phyloP scores from a whole-genome alignment of 2,329 filamentous ascomycete genomes.

The Aureobasidium sp. region DNA sequence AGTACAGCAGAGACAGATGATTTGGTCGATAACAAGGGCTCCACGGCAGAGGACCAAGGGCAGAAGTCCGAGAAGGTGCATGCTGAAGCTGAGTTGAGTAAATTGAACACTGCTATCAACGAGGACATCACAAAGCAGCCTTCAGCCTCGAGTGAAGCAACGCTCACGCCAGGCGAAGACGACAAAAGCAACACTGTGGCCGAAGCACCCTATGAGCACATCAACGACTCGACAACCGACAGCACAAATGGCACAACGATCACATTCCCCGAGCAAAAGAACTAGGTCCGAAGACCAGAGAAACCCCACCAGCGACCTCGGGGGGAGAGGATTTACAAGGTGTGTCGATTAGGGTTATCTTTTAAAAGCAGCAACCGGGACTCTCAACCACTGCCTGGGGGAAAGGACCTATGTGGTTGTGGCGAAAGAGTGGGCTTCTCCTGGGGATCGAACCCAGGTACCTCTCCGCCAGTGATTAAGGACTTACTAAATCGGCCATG shows the following conservation, averaged over 20 bases:
- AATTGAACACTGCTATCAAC: not conserved
- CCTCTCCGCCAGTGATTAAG: not conserved
- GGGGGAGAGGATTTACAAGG: not conserved
- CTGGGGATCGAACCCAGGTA: not conserved
- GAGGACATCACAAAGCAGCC: not conserved
- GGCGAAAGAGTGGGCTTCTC: not conserved
- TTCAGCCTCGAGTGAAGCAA: not conserved
- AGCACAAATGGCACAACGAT: not conserved
- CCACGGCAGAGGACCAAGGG: not conserved
- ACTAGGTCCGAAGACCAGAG: not conserved
- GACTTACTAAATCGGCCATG: not conserved
- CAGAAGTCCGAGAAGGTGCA: not conserved
- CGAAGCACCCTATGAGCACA: not conserved
- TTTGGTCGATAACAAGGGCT: no score
- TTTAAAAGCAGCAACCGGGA: not conserved
- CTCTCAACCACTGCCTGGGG: not conserved
- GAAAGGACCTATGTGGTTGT: not conserved
- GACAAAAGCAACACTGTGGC: not conserved
- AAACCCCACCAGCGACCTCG: not conserved
- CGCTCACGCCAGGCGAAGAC: not conserved
- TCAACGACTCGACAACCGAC: no score
- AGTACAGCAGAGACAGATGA: not conserved
- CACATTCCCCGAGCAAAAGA: not conserved
- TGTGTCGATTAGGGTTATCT: not conserved
- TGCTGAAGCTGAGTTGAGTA: not conserved